These are phyloP conservation scores for Nannizzia gypsea DNA, from an alignment of 2,329 filamentous ascomycete species.

Conservation along the genomic window DNA sequence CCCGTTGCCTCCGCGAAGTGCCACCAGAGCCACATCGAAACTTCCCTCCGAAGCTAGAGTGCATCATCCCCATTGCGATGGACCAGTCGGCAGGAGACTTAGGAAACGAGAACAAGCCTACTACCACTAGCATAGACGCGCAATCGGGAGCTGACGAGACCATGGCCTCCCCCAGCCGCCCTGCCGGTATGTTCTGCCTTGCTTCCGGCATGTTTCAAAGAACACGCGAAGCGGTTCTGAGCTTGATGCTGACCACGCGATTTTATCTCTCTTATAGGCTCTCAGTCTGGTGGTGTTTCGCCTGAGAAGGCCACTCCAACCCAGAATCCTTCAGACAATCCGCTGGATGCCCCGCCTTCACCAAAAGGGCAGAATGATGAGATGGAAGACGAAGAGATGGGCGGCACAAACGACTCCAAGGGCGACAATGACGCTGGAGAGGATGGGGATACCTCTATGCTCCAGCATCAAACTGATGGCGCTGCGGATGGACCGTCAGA, in stretches of 20 bases:
- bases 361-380: conserved; percentile 51
- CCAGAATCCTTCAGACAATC: conserved; percentile 44
- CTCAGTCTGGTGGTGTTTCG: conserved; percentile 25
- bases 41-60: not conserved
- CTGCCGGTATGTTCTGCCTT: conserved; percentile 23
- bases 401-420: conserved; percentile 43
- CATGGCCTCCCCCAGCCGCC: conserved; percentile 17
- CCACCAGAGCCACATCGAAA: not conserved
- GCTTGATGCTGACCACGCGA: conserved; percentile 9
- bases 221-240: not conserved
- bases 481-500: conserved; percentile 43
- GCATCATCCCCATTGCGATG: conserved; percentile 2
- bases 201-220: not conserved
- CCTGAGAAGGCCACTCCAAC: conserved; percentile 23
- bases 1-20: not conserved
- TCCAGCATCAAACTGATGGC: conserved; percentile 34
- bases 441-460: conserved; percentile 33
- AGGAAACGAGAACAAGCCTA: conserved; percentile 14
- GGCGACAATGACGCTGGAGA: conserved; percentile 31
- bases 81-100: not conserved
- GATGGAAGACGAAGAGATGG: conserved; percentile 69
- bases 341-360: conserved; percentile 56
- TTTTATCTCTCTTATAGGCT: conserved; percentile 17
- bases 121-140: conserved; percentile 20
- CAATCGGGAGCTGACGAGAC: conserved; percentile 16